Conservation (phyloP, 2,329 filamentous ascomycete genomes). For the Juglanconis sp. region DNA sequence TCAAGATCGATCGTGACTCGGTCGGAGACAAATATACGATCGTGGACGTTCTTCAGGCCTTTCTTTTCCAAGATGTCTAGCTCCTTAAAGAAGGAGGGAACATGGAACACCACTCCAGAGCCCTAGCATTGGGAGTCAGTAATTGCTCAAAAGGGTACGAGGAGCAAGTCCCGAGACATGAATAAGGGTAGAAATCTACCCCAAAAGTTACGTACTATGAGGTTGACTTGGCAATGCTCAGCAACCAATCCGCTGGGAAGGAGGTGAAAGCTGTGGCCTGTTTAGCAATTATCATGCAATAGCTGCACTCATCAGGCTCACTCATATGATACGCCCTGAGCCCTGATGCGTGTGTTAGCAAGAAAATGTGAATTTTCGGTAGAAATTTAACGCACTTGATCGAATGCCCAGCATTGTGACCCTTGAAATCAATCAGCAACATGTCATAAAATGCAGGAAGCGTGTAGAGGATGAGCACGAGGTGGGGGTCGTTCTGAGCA, state of each 20-base stretch:
- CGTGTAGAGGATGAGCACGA: background rate
- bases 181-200: constrained; percentile 47
- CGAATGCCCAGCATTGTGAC: constrained; percentile 59
- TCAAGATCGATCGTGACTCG: constrained; percentile 62
- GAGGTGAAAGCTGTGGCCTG: constrained; percentile 54
- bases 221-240: constrained; percentile 61
- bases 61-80: constrained; percentile 58
- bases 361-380: background rate
- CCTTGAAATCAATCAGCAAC: constrained; percentile 22
- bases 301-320: background rate
- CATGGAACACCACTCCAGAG: constrained; percentile 23
- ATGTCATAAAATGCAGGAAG: background rate
- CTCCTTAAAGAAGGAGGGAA: constrained; percentile 64
- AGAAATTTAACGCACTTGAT: constrained; percentile 21
- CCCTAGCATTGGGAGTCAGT: background rate
- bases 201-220: constrained; percentile 50
- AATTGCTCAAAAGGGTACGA: background rate
- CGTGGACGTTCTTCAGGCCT: constrained; percentile 51
- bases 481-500: background rate
- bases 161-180: background rate
- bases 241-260: constrained; percentile 70
- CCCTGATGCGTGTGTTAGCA: constrained; percentile 16
- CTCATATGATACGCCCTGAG: constrained; percentile 5
- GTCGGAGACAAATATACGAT: constrained; percentile 61
- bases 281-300: background rate